Base-by-base conservation (phyloP, 2,329 filamentous ascomycete species). In the Pyrenophora teres region DNA sequence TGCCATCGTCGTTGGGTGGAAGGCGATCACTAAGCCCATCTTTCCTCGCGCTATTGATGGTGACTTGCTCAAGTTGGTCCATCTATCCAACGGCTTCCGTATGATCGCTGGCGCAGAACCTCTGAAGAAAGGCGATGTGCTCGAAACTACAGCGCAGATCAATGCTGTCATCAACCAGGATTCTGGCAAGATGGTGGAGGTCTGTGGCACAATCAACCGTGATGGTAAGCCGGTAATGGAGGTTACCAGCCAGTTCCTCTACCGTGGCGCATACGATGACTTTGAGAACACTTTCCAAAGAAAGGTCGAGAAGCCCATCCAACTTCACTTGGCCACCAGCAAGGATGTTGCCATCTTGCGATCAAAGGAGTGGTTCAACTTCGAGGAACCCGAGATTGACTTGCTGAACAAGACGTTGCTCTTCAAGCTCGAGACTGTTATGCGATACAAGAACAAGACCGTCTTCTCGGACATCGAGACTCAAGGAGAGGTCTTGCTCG, bases 211-310 rank as follows among this genome's bases (percentile, higher is more conserved):
- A 5, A 96, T 99, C 67, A 88, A 84, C 46, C 88, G 94, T 37
- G 86, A 92, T 46, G 88, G 88, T 21, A 76, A 89, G 73, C 82
- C 92, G 5, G 91, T 99, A 57, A 99, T 99, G 94, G 92, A 99
- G 72, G 94, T 99, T 23, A 97, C 92, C 10, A 97, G 92, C 57
- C 94, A 99, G 75, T 99, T 99, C 83, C 76, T 99, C 68, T 99
- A 99, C 81, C 88, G 95, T 42, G 94, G 94, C 50, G 82, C 83
- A 25, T 99, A 99, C 78, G 89, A 84, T 49, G 95, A 99, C 75
- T 99, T 86, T 65, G 89, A 97, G 78, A 99, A 96, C 78, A 99
- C 95, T 6, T 99, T 99, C 86, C 92, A 97, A 78, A 89, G 94
- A 72, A 97, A 97, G 83, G 85, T 87, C 6, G 94, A 99, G 79